Evolutionary conservation across 768 basidiomycete genomes (phyloP).

Genomic region (Pleurotus pulmonarius): DNA sequence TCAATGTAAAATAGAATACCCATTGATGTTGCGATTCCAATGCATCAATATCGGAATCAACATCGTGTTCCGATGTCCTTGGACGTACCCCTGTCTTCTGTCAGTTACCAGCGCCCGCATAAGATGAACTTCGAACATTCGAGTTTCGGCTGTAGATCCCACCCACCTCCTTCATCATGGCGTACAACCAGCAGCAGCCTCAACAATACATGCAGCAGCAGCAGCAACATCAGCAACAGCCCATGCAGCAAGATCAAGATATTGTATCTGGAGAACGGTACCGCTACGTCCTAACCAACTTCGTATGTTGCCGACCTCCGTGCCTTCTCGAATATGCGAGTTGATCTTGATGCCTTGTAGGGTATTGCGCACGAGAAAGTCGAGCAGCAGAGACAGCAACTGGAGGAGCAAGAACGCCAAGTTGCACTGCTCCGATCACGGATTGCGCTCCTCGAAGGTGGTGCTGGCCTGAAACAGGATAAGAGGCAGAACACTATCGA

Average conservation of each 20-base stretch:
- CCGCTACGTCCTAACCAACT: slow-evolving; percentile 80
- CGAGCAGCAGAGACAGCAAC: slow-evolving; percentile 72
- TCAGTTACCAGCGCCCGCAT: too few relatives aligned
- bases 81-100: neutral
- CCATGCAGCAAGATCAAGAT: slow-evolving; percentile 26
- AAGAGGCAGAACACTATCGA: slow-evolving; percentile 68
- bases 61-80: too few relatives aligned
- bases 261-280: slow-evolving; percentile 64
- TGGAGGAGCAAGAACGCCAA: slow-evolving; percentile 82
- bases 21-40: neutral
- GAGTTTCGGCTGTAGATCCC: too few relatives aligned
- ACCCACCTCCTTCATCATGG: neutral
- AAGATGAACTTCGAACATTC: too few relatives aligned
- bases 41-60: too few relatives aligned
- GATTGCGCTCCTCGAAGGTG: slow-evolving; percentile 73
- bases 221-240: slow-evolving; percentile 23
- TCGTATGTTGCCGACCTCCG: slow-evolving; percentile 40
- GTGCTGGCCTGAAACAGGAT: slow-evolving; percentile 31
- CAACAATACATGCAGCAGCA: slow-evolving; percentile 6
- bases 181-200: slow-evolving; percentile 7
- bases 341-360: slow-evolving; percentile 27
- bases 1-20: slow-evolving; percentile 32
- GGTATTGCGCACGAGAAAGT: slow-evolving; percentile 88
- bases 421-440: slow-evolving; percentile 69
- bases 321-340: too few relatives aligned